Evolutionary conservation across 345 rosid species (phyloP), one percentile per base, ranked within the genome.

Genomic region (Euphorbia peplus): DNA sequence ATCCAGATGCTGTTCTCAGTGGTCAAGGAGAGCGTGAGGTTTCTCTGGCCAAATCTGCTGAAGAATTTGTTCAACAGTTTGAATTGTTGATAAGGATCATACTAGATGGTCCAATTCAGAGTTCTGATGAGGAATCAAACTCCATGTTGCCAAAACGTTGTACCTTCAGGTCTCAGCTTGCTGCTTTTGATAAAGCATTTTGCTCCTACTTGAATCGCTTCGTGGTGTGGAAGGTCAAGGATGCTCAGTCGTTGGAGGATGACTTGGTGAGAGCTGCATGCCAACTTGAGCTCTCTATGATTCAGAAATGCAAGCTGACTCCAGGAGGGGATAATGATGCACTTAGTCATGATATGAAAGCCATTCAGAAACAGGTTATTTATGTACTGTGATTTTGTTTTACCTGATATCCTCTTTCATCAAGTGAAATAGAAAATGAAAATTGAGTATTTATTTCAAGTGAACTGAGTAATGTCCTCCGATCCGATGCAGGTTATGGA

Each of bases 251-350:
- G 54, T 75, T 95, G 84, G 97, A 90, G 80, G 91, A 85, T 70
- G 97, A 95, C 77, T 77, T 95, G 80, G 96, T 90, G 7, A 86
- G 93, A 81, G 98, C 99, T 18, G 99, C 98, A 25, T 95, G 99
- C 85, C 96, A 91, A 83, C 97, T 95, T 61, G 99, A 95, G 83
- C 90, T 91, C 41, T 95, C 96, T 50, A 95, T 95, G 99, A 88
- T 95, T 72, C 89, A 91, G 29, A 91, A 89, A 69, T 91, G 98
- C 82, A 90, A 84, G 80, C 63, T 91, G 70, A 86, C 87, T 51
- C 75, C 89, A 6, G 86, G 83, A 73, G 98, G 93, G 60, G 89
- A 76, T 26, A 73, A 29, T 61, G 70, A 69, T 62, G 63, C 67
- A 42, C 97, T 95, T 78, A 88, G 87, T 69, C 95, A 88, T 85